A percentile compares a stretch with the other conserved stretches of the same genome.
These are phyloP conservation scores for Coprinopsis strossmayeri DNA, from an alignment of 768 basidiomycete genomes.

Conservation along the genomic window DNA sequence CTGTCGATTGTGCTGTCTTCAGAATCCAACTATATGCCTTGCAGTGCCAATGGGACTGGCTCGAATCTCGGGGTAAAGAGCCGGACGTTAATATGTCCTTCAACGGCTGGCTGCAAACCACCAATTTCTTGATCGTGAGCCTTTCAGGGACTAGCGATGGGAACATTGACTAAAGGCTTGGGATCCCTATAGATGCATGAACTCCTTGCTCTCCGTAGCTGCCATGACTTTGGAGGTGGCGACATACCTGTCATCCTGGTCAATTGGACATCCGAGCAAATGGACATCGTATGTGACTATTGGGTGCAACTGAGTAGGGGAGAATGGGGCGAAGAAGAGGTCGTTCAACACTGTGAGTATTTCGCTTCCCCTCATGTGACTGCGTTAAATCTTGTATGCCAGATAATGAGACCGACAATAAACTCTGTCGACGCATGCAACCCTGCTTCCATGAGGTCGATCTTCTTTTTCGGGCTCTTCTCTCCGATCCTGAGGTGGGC, in stretches of 20 bases:
- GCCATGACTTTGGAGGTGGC: constrained; percentile 21
- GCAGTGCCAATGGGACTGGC: constrained; percentile 11
- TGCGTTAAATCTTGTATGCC: too few relatives aligned
- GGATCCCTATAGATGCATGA: constrained; percentile 15
- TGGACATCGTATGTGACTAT: constrained; percentile 18
- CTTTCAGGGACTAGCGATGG: too few relatives aligned
- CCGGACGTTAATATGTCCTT: not conserved
- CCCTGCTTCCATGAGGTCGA: constrained; percentile 18
- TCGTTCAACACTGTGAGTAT: constrained; percentile 13
- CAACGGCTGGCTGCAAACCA: too few relatives aligned
- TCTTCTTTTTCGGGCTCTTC: constrained; percentile 16
- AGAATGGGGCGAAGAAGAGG: constrained; percentile 14
- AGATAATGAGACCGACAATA: too few relatives aligned
- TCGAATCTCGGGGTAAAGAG: constrained; percentile 15
- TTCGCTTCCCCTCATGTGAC: too few relatives aligned
- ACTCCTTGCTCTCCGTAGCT: constrained; percentile 20
- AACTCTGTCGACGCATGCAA: too few relatives aligned
- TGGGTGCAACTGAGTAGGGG: constrained; percentile 20
- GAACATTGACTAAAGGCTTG: too few relatives aligned
- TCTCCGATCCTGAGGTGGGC: constrained; percentile 14
- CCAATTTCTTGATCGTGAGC: too few relatives aligned
- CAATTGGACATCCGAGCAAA: constrained; percentile 15
- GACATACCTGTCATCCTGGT: constrained; percentile 20
- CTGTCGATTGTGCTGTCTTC: constrained; percentile 18
- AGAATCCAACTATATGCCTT: constrained; percentile 19